phyloP scores from a whole-genome alignment of 805 yeast genomes.

The Huiozyma naganishii region DNA sequence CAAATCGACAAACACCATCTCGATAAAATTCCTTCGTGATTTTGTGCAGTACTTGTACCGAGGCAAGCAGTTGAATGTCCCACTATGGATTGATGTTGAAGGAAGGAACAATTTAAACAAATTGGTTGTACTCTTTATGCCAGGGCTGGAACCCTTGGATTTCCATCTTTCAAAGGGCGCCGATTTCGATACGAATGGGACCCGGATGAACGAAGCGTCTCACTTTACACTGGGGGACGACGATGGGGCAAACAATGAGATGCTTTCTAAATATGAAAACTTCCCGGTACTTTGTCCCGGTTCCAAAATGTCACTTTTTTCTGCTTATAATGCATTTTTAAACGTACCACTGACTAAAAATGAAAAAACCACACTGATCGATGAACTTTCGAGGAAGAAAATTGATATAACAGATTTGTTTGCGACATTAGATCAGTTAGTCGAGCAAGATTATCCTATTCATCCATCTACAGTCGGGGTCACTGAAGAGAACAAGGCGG shows the following conservation, averaged over 20 bases:
- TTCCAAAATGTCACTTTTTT: conserved; percentile 42
- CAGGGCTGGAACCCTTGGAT: conserved; percentile 47
- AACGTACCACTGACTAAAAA: conserved; percentile 45
- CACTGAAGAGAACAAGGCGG: conserved; percentile 5
- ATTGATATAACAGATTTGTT: conserved; percentile 44
- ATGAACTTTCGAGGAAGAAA: conserved; percentile 22
- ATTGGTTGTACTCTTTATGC: conserved; percentile 48
- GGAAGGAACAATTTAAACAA: conserved; percentile 41
- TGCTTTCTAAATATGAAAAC: conserved; percentile 10
- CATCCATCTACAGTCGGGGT: conserved; percentile 32
- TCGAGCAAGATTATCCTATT: conserved; percentile 47
- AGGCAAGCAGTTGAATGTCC: conserved; percentile 30
- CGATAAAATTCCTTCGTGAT: conserved; percentile 36
- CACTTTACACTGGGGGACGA: conserved; percentile 3
- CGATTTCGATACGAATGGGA: conserved; percentile 6
- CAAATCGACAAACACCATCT: conserved; percentile 16
- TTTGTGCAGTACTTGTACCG: conserved; percentile 34
- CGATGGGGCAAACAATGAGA: background rate
- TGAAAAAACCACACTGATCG: conserved; percentile 37
- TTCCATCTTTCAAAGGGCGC: conserved; percentile 25
- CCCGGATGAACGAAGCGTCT: background rate
- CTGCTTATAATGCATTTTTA: conserved; percentile 44
- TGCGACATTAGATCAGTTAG: conserved; percentile 39
- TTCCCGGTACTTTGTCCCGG: conserved; percentile 60
- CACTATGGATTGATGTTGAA: conserved; percentile 39